Evolutionary conservation across 2,329 filamentous ascomycete genomes (phyloP), one percentile per base, ranked within the genome.

Genomic region (Blastomyces parvus): DNA sequence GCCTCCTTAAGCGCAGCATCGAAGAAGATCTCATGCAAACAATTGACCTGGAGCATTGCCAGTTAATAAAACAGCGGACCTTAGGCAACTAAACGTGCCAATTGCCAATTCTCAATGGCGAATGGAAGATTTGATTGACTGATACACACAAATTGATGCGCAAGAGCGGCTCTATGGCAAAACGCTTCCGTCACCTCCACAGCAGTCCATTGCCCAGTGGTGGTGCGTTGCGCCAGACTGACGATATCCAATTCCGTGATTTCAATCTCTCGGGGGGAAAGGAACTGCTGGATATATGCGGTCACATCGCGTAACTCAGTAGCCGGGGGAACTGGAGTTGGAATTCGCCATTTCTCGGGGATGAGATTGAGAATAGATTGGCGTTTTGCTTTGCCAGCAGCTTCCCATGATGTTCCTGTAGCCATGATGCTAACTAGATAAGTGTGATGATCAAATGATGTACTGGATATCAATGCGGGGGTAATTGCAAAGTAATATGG

Each of bases 221-320:
- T 79, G 0, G 83, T 85, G 55, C 81, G 81, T 59, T 80, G 74
- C 0, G 82, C 80, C 63, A 87, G 84, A 0, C 78, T 81, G 6
- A 82, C 78, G 3, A 84, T 83, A 69, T 84, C 81, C 5, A 81
- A 82, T 67, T 86, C 83, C 0, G 85, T 88, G 63, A 87, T 86
- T 52, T 82, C 79, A 14, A 86, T 75, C 67, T 87, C 85, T 50
- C 77, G 71, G 25, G 78, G 63, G 6, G 74, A 77, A 0, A 87
- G 75, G 65, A 79, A 86, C 61, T 85, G 79, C 38, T 83, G 80
- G 53, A 86, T 80, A 66, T 82, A 86, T 6, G 82, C 82, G 0
- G 83, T 85, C 9, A 86, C 79, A 71, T 85, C 83, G 68, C 78
- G 79, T 63, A 84, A 80, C 64, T 86, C 77, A 59, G 79, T 74